phyloP scores from a whole-genome alignment of 306 rosid species.

The Quillaja saponaria region DNA sequence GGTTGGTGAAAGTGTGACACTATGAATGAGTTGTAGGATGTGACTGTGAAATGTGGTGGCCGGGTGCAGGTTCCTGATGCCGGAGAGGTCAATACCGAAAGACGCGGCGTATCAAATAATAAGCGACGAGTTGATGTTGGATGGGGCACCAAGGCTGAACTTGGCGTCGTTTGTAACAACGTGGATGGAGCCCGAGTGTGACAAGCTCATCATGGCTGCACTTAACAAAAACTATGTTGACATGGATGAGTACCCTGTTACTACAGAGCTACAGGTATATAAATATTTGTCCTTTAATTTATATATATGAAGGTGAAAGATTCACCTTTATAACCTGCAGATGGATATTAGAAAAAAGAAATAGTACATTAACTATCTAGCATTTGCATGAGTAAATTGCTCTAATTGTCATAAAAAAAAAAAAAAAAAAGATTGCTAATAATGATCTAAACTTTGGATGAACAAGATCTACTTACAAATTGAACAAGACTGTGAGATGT shows the following conservation, averaged over 20 bases:
- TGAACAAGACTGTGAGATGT: no score
- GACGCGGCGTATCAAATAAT: constrained; percentile 56
- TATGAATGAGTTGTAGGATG: background rate
- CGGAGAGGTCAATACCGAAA: constrained; percentile 39
- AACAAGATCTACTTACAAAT: no score
- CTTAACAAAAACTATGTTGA: constrained; percentile 57
- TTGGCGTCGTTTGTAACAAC: constrained; percentile 57
- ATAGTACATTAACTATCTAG: no score
- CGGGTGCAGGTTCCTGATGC: constrained; percentile 38
- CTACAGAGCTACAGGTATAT: constrained; percentile 55
- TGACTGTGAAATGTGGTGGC: background rate
- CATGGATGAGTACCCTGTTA: constrained; percentile 65
- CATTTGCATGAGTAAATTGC: no score
- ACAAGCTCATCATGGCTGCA: constrained; percentile 43
- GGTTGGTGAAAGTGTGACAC: no score
- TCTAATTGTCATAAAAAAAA: no score
- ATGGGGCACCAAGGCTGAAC: constrained; percentile 48
- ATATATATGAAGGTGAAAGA: no score
- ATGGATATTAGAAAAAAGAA: no score
- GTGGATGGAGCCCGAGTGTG: constrained; percentile 64
- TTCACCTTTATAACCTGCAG: no score
- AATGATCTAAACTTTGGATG: no score
- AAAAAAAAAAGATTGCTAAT: no score
- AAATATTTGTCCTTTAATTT: no score
- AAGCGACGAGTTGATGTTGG: constrained; percentile 58